Evolutionary conservation across 2,329 filamentous ascomycete genomes (phyloP).

Genomic region (Cordyceps fumosorosea): DNA sequence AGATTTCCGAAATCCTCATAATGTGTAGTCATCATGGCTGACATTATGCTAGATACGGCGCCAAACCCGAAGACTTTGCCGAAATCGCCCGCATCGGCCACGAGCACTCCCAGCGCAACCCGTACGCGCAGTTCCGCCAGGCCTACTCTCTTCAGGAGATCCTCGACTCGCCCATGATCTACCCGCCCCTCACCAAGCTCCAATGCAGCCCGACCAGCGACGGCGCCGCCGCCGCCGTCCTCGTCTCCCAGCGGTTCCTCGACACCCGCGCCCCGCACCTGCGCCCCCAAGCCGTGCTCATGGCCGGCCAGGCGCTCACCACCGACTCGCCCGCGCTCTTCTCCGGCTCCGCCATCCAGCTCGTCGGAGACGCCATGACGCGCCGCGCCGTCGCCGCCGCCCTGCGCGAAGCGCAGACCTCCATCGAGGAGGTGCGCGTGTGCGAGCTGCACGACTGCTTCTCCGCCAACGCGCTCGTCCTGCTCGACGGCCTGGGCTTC

Average conservation of each 20-base stretch:
- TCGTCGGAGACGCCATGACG: conserved; percentile 25
- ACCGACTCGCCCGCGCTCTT: conserved; percentile 78
- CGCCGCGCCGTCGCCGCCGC: conserved; percentile 19
- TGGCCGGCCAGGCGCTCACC: conserved; percentile 82
- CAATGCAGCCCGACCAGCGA: conserved; percentile 97
- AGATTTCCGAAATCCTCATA: not conserved
- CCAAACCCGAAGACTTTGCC: conserved; percentile 77
- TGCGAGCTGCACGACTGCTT: conserved; percentile 26
- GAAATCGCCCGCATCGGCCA: conserved; percentile 94
- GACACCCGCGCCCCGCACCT: conserved; percentile 63
- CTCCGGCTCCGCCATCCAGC: conserved; percentile 36
- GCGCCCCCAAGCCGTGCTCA: conserved; percentile 70
- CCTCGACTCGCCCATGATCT: conserved; percentile 67
- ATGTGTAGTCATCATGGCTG: too few relatives aligned
- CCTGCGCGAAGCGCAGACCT: conserved; percentile 18
- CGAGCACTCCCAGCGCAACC: conserved; percentile 81
- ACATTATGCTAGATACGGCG: conserved; percentile 74
- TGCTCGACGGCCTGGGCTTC: conserved; percentile 21
- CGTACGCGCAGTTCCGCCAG: conserved; percentile 91
- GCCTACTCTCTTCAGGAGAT: conserved; percentile 86
- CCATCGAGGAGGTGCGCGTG: conserved; percentile 18
- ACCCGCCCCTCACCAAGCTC: conserved; percentile 84
- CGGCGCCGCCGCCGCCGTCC: conserved; percentile 78
- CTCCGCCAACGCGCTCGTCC: conserved; percentile 22
- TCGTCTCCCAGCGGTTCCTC: conserved; percentile 85